A percentile compares a stretch with the other conserved stretches of the same genome.
Conservation (phyloP, 805 yeast genomes). For the Metschnikowia proteae region DNA sequence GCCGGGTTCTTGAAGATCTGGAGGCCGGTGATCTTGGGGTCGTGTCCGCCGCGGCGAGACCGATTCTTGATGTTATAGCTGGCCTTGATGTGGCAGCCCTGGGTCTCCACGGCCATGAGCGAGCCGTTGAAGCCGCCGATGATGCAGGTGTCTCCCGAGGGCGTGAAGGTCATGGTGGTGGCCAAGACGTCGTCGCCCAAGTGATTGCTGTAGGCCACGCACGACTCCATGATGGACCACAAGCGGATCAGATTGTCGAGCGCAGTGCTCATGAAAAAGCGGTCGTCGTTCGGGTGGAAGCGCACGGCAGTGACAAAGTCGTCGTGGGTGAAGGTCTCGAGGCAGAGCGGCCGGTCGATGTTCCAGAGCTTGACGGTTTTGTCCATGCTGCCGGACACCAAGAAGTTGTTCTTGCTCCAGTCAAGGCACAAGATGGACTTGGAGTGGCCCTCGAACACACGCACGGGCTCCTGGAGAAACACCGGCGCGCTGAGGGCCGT, state of each 20-base stretch:
- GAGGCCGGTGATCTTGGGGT: conserved; percentile 70
- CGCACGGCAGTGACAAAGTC: conserved; percentile 78
- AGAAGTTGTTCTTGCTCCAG: conserved; percentile 85
- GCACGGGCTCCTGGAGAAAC: conserved; percentile 63
- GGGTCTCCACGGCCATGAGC: conserved; percentile 56
- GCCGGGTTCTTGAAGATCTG: conserved; percentile 40
- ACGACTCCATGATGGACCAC: conserved; percentile 81
- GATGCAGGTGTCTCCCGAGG: conserved; percentile 54
- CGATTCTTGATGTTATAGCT: conserved; percentile 22
- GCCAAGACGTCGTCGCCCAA: conserved; percentile 61
- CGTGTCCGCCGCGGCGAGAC: conserved; percentile 13
- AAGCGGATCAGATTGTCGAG: conserved; percentile 69
- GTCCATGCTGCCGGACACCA: conserved; percentile 81
- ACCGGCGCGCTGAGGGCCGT: conserved; percentile 63
- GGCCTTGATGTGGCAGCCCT: conserved; percentile 47
- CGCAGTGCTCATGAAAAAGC: conserved; percentile 81
- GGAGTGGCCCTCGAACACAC: conserved; percentile 62
- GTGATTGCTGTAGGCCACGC: conserved; percentile 49
- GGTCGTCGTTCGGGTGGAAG: conserved; percentile 82
- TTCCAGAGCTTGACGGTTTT: conserved; percentile 84
- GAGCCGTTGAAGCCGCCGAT: conserved; percentile 82
- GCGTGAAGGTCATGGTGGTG: conserved; percentile 72
- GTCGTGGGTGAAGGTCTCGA: conserved; percentile 65
- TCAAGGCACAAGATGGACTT: conserved; percentile 70
- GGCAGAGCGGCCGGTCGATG: conserved; percentile 57